These are phyloP conservation scores for Lentinula novae-zelandiae DNA, from an alignment of 1,284 basidiomycete species.

Conservation along the genomic window DNA sequence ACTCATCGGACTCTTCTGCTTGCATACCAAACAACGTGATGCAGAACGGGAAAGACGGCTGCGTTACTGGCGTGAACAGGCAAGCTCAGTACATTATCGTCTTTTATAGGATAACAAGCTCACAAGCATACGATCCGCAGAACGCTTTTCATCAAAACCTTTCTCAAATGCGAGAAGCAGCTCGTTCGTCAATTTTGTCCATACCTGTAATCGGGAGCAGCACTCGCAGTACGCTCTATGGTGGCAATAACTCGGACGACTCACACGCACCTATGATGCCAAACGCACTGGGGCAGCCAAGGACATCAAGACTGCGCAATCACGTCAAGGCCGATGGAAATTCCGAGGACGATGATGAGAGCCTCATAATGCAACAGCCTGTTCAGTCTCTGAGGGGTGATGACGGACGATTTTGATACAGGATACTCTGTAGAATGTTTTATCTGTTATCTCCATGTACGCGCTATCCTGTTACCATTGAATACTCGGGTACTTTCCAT, in stretches of 20 bases:
- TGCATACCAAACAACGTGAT: conserved; percentile 70
- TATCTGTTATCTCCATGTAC: too few relatives aligned
- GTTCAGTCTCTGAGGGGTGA: conserved; percentile 13
- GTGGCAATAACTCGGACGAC: conserved; percentile 50
- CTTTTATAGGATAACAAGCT: background rate
- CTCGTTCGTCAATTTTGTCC: conserved; percentile 59
- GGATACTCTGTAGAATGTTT: too few relatives aligned
- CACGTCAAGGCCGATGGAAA: conserved; percentile 43
- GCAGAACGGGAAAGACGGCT: conserved; percentile 75
- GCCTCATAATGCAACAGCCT: conserved; percentile 31
- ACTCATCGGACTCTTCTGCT: conserved; percentile 61
- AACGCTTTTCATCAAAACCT: conserved; percentile 77
- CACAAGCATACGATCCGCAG: conserved; percentile 28
- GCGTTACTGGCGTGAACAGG: conserved; percentile 88
- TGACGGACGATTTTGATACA: conserved; percentile 26
- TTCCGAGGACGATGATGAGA: conserved; percentile 39
- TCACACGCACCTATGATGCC: conserved; percentile 51
- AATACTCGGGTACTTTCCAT: too few relatives aligned
- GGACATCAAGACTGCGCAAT: conserved; percentile 54
- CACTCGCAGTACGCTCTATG: conserved; percentile 44
- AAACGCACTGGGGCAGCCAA: conserved; percentile 30
- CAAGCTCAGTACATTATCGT: conserved; percentile 24
- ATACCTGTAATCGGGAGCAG: conserved; percentile 39
- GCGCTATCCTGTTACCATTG: too few relatives aligned
- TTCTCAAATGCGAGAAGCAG: conserved; percentile 70